A percentile compares a stretch with the other conserved stretches of the same genome.
These are phyloP conservation scores for Mycena crocata DNA, from an alignment of 768 basidiomycete species.

Conservation along the genomic window DNA sequence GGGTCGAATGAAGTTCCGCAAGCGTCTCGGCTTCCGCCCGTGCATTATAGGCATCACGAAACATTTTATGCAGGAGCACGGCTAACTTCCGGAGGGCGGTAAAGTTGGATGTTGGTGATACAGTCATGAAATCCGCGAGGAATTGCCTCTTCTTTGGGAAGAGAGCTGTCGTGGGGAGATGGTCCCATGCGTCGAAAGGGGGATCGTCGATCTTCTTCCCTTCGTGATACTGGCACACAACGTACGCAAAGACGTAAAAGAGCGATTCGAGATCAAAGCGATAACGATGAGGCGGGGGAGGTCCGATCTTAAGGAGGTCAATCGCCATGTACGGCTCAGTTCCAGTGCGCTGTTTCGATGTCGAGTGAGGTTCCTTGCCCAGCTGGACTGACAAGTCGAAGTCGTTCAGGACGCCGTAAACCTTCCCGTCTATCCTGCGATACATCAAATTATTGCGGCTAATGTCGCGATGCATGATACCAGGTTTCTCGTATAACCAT, in stretches of 20 bases:
- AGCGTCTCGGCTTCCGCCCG: neutral
- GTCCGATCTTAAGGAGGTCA: constrained; percentile 3
- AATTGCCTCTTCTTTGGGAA: neutral
- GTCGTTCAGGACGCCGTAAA: constrained; percentile 14
- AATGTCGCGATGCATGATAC: constrained; percentile 21
- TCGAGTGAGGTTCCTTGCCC: constrained; percentile 3
- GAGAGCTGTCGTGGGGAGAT: neutral
- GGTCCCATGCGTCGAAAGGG: neutral
- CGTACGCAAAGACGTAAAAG: constrained; percentile 9
- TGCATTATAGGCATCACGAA: neutral
- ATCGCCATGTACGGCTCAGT: constrained; percentile 11
- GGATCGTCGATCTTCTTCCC: constrained; percentile 15
- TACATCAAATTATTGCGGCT: constrained; percentile 19
- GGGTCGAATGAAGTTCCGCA: neutral
- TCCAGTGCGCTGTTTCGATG: constrained; percentile 12
- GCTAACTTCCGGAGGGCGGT: neutral
- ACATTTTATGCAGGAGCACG: constrained; percentile 1
- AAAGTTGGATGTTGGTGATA: neutral
- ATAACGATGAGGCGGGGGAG: constrained; percentile 14
- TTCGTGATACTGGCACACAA: constrained; percentile 15
- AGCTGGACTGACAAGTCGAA: constrained; percentile 8
- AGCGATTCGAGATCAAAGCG: constrained; percentile 16
- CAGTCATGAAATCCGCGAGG: neutral
- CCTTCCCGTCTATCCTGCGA: constrained; percentile 3
- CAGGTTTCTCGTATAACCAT: constrained; percentile 8